phyloP scores from a whole-genome alignment of 2,329 filamentous ascomycete species.

The Hymenoscyphus fructigenus region DNA sequence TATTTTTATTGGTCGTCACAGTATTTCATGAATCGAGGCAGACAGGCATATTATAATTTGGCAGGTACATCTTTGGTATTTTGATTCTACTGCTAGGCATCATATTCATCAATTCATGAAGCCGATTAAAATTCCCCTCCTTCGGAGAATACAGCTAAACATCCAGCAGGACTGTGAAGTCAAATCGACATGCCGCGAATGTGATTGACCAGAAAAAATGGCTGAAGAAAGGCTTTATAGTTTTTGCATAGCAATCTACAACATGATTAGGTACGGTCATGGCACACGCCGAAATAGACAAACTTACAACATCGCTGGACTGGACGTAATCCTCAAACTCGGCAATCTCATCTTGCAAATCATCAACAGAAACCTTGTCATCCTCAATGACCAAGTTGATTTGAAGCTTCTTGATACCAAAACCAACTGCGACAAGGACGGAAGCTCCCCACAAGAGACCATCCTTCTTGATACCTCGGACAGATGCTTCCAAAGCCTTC shows the following conservation, averaged over 20 bases:
- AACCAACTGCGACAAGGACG: constrained; percentile 86
- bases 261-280: constrained; percentile 22
- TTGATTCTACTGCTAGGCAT: constrained; percentile 30
- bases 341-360: constrained; percentile 83
- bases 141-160: constrained; percentile 22
- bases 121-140: constrained; percentile 23
- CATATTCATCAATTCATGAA: constrained; percentile 35
- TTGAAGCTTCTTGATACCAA: constrained; percentile 99
- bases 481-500: constrained; percentile 73
- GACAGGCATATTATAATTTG: neutral
- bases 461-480: constrained; percentile 83
- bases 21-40: neutral
- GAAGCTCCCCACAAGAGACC: constrained; percentile 95
- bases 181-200: constrained; percentile 28
- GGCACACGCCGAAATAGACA: neutral
- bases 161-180: constrained; percentile 28
- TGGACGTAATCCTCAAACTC: constrained; percentile 94
- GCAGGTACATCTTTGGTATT: constrained; percentile 24
- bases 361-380: constrained; percentile 85
- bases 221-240: constrained; percentile 56
- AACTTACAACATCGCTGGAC: constrained; percentile 77
- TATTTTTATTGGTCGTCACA: no score
- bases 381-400: constrained; percentile 98
- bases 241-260: constrained; percentile 79
- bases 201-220: constrained; percentile 24